Base-by-base conservation (phyloP, 202 grass and related monocot genomes). In the Zizania palustris region DNA sequence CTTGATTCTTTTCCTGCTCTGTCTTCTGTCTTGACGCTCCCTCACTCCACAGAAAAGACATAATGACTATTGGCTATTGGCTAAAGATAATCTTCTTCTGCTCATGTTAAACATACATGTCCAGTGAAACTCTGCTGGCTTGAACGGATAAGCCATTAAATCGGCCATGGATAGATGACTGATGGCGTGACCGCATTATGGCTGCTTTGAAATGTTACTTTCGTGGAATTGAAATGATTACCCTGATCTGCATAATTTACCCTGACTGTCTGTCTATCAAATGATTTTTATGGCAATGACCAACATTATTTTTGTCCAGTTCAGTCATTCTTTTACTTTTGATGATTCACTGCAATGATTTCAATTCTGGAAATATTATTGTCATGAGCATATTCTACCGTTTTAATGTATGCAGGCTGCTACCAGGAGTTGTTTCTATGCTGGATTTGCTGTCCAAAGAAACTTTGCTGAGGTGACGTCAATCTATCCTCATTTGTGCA, bases 341-440 rank as follows among this genome's bases (percentile, higher is more conserved):
- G 54, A 67, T n/a, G 13, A 12, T 9, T 67, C 5, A 9, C 73
- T 76, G 58, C 46, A 18, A 56, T 33, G 9, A 44, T 39, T 82
- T 70, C 37, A 88, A 39, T 84, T 71, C 64, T 59, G 54, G 16
- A 87, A 38, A 8, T 51, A 66, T 65, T 51, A 28, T 21, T 82
- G 9, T 20, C 13, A 28, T 49, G 35, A 68, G 9, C 35, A 72
- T 53, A 9, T 58, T 59, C 8, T 53, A 43, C 11, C 12, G 33
- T 67, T 67, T 49, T 13, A 62, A 22, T 69, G 64, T 65, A 39
- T 73, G 7, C 76, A 97, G 91, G 80, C 91, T 94, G 85, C 95
- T 72, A 97, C 95, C 14, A 92, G 89, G 84, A 93, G 91, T 81
- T 97, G 95, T 76, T 97, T 97, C 76, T 92, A 82, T 88, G 95